These are phyloP conservation scores for Suillus ampliporus DNA, from an alignment of 768 basidiomycete genomes.

Conservation along the genomic window DNA sequence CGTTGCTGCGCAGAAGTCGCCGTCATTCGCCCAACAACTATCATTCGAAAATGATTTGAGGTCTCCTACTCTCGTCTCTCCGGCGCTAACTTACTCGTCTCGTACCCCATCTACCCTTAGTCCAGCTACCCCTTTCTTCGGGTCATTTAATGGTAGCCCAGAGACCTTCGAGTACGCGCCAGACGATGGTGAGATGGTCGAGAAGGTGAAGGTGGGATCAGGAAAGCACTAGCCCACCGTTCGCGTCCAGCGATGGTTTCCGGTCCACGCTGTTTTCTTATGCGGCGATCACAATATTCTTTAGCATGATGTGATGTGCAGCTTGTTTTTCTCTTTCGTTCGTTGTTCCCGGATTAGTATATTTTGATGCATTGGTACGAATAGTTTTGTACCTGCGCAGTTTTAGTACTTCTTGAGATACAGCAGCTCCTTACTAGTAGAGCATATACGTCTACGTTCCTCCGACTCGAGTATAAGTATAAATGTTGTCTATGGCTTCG, in stretches of 20 bases:
- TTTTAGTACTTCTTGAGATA: slow-evolving; percentile 8
- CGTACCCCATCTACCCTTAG: slow-evolving; percentile 69
- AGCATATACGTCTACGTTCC: background rate
- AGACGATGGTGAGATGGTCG: slow-evolving; percentile 28
- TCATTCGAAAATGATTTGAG: slow-evolving; percentile 35
- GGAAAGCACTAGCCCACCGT: slow-evolving; percentile 9
- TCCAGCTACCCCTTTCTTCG: slow-evolving; percentile 75
- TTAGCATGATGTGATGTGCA: slow-evolving; percentile 2
- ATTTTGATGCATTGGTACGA: slow-evolving; percentile 3
- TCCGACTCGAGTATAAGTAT: background rate
- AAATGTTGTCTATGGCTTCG: background rate
- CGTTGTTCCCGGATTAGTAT: slow-evolving; percentile 2
- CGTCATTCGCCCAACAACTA: slow-evolving; percentile 21
- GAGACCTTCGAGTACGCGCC: slow-evolving; percentile 37
- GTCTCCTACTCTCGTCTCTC: slow-evolving; percentile 66
- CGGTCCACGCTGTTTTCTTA: too few species aligned
- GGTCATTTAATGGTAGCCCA: slow-evolving; percentile 44
- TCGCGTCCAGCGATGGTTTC: background rate
- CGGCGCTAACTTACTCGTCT: slow-evolving; percentile 71
- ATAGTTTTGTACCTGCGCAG: slow-evolving; percentile 2
- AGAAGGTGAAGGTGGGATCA: slow-evolving; percentile 28
- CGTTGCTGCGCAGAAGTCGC: slow-evolving; percentile 17
- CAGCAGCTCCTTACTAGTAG: background rate
- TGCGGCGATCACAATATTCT: background rate
- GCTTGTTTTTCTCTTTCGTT: background rate